These are phyloP conservation scores for Phycomyces blakesleeanus DNA, from an alignment of 192 early-diverging fungal genomes.

Conservation along the genomic window DNA sequence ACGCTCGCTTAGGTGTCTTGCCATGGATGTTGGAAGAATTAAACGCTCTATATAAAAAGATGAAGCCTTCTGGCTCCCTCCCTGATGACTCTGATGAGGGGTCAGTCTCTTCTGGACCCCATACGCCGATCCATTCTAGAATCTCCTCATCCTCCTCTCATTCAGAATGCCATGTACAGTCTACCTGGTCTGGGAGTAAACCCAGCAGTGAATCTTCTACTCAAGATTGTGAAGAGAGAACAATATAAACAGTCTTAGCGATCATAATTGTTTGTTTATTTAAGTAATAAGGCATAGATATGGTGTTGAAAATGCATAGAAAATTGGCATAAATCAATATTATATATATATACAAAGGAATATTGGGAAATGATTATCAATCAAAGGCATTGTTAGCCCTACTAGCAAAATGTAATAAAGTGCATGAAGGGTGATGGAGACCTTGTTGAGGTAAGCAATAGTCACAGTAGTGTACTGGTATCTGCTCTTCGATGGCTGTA, in stretches of 20 bases:
- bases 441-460: slow-evolving; percentile 8
- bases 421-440: slow-evolving; percentile 1
- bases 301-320: background rate
- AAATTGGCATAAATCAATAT: background rate
- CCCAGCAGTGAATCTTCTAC: background rate
- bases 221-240: background rate
- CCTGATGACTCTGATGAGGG: slow-evolving; percentile 1
- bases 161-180: slow-evolving; percentile 40
- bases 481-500: background rate
- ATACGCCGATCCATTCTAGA: background rate
- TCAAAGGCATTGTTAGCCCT: background rate
- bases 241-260: background rate
- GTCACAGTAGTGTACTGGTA: slow-evolving; percentile 1
- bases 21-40: background rate
- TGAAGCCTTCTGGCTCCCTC: background rate
- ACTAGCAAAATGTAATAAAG: background rate
- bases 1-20: slow-evolving; percentile 15
- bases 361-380: background rate
- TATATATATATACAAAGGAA: background rate
- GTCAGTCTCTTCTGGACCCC: background rate
- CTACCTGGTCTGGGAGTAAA: too few species aligned
- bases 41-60: background rate
- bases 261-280: too few species aligned
- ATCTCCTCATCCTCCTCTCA: background rate
- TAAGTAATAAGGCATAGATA: slow-evolving; percentile 7